These are phyloP conservation scores for Asterochloris sp. DNA, from an alignment of 139 green algal genomes.

Conservation along the genomic window DNA sequence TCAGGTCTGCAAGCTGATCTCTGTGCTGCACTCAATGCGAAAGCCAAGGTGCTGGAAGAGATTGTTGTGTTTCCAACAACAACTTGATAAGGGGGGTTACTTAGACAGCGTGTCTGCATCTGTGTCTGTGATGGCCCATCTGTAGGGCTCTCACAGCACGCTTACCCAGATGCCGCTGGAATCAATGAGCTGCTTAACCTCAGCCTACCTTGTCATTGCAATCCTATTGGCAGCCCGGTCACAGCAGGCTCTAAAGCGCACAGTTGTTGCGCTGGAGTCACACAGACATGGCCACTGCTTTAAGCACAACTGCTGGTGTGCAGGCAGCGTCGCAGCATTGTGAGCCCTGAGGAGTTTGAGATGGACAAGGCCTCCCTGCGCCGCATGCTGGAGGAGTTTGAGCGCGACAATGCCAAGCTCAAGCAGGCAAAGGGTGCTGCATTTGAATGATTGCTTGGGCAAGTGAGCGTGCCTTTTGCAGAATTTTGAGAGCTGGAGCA, in stretches of 20 bases:
- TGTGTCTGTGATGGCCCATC: not conserved
- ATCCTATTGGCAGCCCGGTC: too few relatives aligned
- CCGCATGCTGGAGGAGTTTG: constrained; percentile 83
- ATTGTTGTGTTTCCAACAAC: not conserved
- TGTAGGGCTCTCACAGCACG: too few relatives aligned
- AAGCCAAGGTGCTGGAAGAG: constrained; percentile 4
- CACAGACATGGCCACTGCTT: too few relatives aligned
- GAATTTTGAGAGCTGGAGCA: not conserved
- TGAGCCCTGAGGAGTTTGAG: constrained; percentile 63
- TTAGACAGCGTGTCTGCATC: not conserved
- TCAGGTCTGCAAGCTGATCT: constrained; percentile 26
- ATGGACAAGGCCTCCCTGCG: constrained; percentile 60
- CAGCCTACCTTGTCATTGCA: too few relatives aligned
- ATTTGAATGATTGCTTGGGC: too few relatives aligned
- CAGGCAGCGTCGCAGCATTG: constrained; percentile 51
- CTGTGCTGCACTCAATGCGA: too few relatives aligned
- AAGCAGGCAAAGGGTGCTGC: not conserved
- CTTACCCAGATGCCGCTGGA: too few relatives aligned
- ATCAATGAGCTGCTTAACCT: too few relatives aligned
- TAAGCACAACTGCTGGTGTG: not conserved
- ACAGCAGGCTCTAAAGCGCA: too few relatives aligned
- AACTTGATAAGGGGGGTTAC: not conserved
- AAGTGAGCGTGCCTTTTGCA: not conserved
- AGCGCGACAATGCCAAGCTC: constrained; percentile 43
- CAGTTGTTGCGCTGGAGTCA: too few relatives aligned